Evolutionary conservation across 139 green algal genomes (phyloP), one percentile per base, ranked within the genome.

Genomic region (Spirogloea muscicola): DNA sequence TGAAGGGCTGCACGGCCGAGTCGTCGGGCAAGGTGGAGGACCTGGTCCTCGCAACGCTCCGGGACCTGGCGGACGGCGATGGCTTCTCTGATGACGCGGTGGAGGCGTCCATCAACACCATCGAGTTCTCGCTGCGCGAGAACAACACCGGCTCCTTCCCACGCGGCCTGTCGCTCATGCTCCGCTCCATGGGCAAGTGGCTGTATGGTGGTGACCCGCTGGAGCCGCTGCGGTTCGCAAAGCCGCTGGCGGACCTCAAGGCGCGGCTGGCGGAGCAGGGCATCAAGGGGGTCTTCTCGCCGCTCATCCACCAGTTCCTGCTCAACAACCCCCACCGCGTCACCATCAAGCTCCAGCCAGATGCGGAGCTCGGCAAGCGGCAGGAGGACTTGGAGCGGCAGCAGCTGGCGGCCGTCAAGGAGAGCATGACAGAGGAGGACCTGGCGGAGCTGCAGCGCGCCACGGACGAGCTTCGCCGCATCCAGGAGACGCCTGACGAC

Each of bases 91-190:
- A 79, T 55, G 68, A 85, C 1, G 85, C 91, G 33, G 84, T 96
- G 52, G 93, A 99, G 84, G 93, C 94, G 2, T 88, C 91, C 3
- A 74, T 98, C 51, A 99, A 99, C 90, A 96, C 91, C 40, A 98
- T 97, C 68, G 94, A 99, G 86, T 99, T 99, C 83, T 84, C 72
- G 66, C 84, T 99, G 61, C 87, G 94, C 9, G 94, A 99, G 85
- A 99, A 99, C 89, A 99, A 99, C 88, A 99, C 94, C 1, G 94
- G 94, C 58, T 72, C 82, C 68, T 98, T 98, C 88, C 94, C 94
- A 3, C 87, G 94, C 40, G 94, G 94, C 1, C 87, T 99, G 7
- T 90, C 84, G 31, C 88, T 99, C 49, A 99, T 99, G 94, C 87
- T 98, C 68, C 87, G 91, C 39, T 88, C 91, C 40, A 88, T 97